A percentile compares a stretch with the other conserved stretches of the same genome.
Evolutionary conservation across 73 alveolate species (phyloP).

Genomic region (Tetrahymena malaccensis): DNA sequence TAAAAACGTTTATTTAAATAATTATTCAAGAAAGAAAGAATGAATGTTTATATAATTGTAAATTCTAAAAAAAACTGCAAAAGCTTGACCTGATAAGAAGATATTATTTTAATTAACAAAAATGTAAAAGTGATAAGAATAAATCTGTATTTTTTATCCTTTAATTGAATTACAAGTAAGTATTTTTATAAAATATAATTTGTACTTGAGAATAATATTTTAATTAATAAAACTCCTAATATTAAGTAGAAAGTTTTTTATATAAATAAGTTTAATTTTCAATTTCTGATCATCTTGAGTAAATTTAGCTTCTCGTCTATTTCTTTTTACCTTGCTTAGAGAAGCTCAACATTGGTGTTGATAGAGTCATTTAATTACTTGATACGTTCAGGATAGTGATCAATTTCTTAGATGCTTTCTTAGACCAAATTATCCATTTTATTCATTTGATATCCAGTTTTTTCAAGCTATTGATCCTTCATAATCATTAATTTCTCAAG

Average conservation of each 20-base stretch:
- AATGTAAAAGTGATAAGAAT: no score
- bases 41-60: not conserved
- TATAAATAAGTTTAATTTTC: not conserved
- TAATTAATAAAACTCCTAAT: not conserved
- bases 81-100: not conserved
- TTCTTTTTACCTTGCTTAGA: not conserved
- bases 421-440: not conserved
- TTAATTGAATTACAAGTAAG: not conserved
- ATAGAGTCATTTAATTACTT: not conserved
- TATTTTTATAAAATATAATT: no score
- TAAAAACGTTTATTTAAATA: not conserved
- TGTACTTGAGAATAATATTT: not conserved
- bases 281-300: not conserved
- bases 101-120: no score
- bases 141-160: no score
- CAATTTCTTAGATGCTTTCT: not conserved
- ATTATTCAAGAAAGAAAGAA: no score
- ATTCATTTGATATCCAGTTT: not conserved
- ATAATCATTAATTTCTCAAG: not conserved
- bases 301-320: not conserved
- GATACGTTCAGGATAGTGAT: not conserved
- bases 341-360: not conserved
- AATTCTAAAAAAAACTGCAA: not conserved
- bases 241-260: not conserved
- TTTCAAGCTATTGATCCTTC: not conserved